Conservation (phyloP, 2,329 filamentous ascomycete species). For the Colletotrichum sp. region DNA sequence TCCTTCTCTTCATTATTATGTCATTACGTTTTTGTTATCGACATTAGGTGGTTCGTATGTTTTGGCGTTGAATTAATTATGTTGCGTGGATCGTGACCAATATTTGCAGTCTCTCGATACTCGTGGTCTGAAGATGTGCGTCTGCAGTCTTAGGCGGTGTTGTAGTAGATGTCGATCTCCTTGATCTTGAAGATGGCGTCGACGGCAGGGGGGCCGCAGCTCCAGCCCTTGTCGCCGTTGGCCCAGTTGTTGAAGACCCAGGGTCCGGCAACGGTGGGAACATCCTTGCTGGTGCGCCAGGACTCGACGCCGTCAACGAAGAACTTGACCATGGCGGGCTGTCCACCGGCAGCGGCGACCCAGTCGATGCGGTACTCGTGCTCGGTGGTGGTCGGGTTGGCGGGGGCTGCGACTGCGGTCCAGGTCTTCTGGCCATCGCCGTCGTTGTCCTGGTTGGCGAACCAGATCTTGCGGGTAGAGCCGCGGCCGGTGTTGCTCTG, state of each 20-base stretch:
- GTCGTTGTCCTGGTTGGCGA: constrained; percentile 32
- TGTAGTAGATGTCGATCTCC: constrained; percentile 31
- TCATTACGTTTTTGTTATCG: background rate
- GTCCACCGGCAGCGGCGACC: constrained; percentile 11
- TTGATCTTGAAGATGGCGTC: constrained; percentile 24
- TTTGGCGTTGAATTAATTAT: background rate
- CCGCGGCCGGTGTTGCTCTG: constrained; percentile 25
- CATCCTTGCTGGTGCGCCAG: constrained; percentile 28
- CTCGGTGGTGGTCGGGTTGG: constrained; percentile 27
- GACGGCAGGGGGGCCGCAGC: constrained; percentile 27
- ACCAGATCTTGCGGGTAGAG: constrained; percentile 26
- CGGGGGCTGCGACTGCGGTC: constrained; percentile 17
- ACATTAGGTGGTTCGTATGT: background rate
- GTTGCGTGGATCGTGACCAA: background rate
- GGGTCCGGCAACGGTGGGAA: constrained; percentile 25
- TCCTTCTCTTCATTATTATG: background rate
- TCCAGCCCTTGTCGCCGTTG: constrained; percentile 32
- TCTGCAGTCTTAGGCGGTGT: constrained; percentile 18
- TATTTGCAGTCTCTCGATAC: background rate
- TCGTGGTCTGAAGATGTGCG: background rate
- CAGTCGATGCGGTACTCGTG: constrained; percentile 37
- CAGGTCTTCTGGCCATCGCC: constrained; percentile 18
- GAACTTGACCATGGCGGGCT: constrained; percentile 23
- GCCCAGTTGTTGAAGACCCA: constrained; percentile 38
- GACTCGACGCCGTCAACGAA: constrained; percentile 28